phyloP scores from a whole-genome alignment of 1,284 basidiomycete species.

The Paramarasmius palmivorus region DNA sequence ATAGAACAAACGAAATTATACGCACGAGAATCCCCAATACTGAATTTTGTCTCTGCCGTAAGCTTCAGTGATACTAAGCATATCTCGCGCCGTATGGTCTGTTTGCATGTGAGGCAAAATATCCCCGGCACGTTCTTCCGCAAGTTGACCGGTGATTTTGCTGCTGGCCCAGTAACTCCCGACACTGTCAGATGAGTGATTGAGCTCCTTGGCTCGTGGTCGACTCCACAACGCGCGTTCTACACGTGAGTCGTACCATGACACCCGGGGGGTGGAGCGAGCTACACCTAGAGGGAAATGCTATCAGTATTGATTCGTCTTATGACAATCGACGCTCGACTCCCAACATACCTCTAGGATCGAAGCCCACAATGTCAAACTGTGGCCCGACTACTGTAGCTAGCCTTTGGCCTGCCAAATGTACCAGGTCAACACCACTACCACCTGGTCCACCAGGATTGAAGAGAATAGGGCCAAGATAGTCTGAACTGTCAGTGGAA shows the following conservation, averaged over 20 bases:
- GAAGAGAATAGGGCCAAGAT: constrained; percentile 46
- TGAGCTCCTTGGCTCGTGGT: too few relatives aligned
- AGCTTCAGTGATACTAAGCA: constrained; percentile 46
- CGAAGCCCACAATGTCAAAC: constrained; percentile 52
- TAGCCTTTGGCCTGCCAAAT: constrained; percentile 27
- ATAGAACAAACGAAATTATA: background rate
- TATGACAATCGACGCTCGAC: too few relatives aligned
- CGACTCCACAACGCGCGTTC: constrained; percentile 34
- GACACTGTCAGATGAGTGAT: constrained; percentile 26
- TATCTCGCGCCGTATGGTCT: constrained; percentile 46
- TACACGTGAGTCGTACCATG: constrained; percentile 30
- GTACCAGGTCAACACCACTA: constrained; percentile 40
- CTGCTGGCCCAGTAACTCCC: constrained; percentile 27
- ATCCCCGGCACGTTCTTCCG: constrained; percentile 29
- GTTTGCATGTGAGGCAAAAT: constrained; percentile 41
- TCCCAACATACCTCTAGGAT: constrained; percentile 36
- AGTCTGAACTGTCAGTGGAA: constrained; percentile 26
- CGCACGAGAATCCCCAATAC: constrained; percentile 55
- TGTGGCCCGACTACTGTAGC: constrained; percentile 39
- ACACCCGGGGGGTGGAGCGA: constrained; percentile 32
- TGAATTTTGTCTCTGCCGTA: constrained; percentile 45
- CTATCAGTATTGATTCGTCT: too few relatives aligned
- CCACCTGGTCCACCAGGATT: constrained; percentile 57
- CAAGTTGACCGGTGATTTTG: constrained; percentile 29
- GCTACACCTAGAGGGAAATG: constrained; percentile 26